Conservation (phyloP, 2,329 filamentous ascomycete species). For the Fusarium illudens region DNA sequence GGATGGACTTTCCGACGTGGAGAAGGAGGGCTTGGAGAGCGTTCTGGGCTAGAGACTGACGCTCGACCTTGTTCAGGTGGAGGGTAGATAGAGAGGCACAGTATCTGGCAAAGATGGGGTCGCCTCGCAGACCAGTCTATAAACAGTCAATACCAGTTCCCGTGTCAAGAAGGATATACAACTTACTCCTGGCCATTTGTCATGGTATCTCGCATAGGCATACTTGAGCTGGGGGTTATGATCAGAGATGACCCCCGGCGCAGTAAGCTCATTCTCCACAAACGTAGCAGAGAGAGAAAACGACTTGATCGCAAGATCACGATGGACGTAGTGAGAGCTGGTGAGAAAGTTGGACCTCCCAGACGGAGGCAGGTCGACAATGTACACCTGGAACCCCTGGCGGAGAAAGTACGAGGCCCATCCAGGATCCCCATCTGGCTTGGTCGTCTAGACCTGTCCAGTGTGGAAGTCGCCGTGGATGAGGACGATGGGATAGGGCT, state of each 20-base stretch:
- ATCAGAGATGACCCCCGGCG: conserved; percentile 27
- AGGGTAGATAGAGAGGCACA: conserved; percentile 54
- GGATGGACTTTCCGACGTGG: conserved; percentile 51
- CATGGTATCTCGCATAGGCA: conserved; percentile 44
- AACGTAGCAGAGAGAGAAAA: conserved; percentile 28
- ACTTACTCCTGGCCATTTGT: conserved; percentile 52
- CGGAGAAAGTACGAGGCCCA: conserved; percentile 57
- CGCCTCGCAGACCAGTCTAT: conserved; percentile 51
- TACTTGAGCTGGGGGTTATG: neutral
- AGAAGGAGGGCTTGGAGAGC: conserved; percentile 55
- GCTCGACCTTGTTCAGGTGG: conserved; percentile 38
- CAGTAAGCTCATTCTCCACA: conserved; percentile 47
- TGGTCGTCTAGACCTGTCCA: conserved; percentile 54
- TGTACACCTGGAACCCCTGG: conserved; percentile 53
- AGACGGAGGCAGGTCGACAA: conserved; percentile 53
- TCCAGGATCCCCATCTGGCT: conserved; percentile 55
- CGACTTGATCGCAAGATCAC: conserved; percentile 30
- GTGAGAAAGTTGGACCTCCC: conserved; percentile 48
- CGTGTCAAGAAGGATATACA: accelerated
- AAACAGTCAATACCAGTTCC: neutral
- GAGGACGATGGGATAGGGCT: conserved; percentile 43
- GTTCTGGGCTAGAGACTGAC: conserved; percentile 45
- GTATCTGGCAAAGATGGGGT: conserved; percentile 59
- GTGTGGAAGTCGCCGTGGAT: conserved; percentile 51
- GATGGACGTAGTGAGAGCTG: conserved; percentile 26